Evolutionary conservation across 768 basidiomycete genomes (phyloP), one percentile per base, ranked within the genome.

Genomic region (Exidia glandulosa): DNA sequence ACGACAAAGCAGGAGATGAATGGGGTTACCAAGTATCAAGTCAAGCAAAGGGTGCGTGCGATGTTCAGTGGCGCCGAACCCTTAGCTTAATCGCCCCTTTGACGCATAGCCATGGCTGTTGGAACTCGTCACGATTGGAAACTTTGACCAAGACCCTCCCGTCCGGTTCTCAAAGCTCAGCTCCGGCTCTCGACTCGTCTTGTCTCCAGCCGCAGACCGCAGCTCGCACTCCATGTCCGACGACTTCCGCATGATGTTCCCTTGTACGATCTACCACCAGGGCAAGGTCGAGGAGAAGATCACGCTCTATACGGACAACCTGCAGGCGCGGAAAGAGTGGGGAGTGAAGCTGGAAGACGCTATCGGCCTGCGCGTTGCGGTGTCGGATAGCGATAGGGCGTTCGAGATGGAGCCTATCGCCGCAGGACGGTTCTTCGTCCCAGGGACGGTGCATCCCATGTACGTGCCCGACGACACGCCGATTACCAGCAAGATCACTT

Each of bases 401-500:
- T 73, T 74, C 58, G 73, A 74, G 61, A 64, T 74, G 64, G 69
- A 64, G 16, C 68, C 72, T 1, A 48, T 73, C 30, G 69, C 68
- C 41, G 59, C 60, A 13, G 69, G 69, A 30, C 71, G 69, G 0
- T 73, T 73, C 63, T 68, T 60, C 59, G 67, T 68, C 58, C 62
- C 70, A 2, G 65, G 52, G 32, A 52, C 36, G 57, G n/a, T 16
- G 25, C 25, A 54, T 31, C 50, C 25, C 14, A 25, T 54, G 50
- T 27, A 54, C 30, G 25, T 25, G 19, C 50, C 50, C 25, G 50
- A 54, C 10, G 50, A 54, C 25, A 54, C 50, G 23, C 50, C 50
- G 25, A 54, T 85, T 62, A 83, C 79, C 1, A 90, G 90, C n/a
- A 90, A 86, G 69, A 94, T 96, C 45, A 96, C 94, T 2, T 96